Evolutionary conservation across 2,329 filamentous ascomycete genomes (phyloP), one percentile per base, ranked within the genome.

Genomic region (Rhinocladiella similis): DNA sequence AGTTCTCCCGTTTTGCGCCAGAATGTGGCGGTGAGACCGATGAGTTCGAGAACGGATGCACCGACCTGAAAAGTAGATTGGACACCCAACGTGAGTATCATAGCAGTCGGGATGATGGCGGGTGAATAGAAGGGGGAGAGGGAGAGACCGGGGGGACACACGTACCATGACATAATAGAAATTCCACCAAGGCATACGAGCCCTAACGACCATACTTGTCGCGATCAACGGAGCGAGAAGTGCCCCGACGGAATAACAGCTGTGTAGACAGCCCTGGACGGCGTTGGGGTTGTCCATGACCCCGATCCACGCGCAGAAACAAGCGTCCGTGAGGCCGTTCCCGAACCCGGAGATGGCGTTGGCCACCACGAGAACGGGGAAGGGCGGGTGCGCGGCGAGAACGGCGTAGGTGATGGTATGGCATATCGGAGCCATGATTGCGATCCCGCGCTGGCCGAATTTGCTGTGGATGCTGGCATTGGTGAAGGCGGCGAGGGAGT

Each of bases 231-330:
- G 88, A 1, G 80, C 77, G 14, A 90, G 75, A 0, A 85, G 84
- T 1, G 84, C 88, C 0, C 89, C 89, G 0, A 89, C 66, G 0
- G 88, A 88, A 66, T 91, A 93, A 36, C 83, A 82, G 1, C 83
- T 87, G 68, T 91, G 88, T 22, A 92, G 72, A 56, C 91, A 78
- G 1, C 89, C 89, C 1, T 91, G 79, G 0, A 91, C 75, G 67
- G 91, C 85, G 67, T 92, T 91, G 6, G 87, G 82, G 56, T 84
- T 82, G 12, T 83, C 79, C 85, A 93, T 89, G 65, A 86, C 87
- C 10, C 89, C 89, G 18, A 85, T 78, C 80, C 81, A 84, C 0
- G 81, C 81, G 65, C 82, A 83, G 77, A 81, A 85, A 5, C 78
- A 83, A 0, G 81, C 80, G 63, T 85, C 74, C 13, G 71, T 70